These are phyloP conservation scores for Aspergillus pseudonomiae DNA, from an alignment of 2,329 filamentous ascomycete genomes.

Conservation along the genomic window DNA sequence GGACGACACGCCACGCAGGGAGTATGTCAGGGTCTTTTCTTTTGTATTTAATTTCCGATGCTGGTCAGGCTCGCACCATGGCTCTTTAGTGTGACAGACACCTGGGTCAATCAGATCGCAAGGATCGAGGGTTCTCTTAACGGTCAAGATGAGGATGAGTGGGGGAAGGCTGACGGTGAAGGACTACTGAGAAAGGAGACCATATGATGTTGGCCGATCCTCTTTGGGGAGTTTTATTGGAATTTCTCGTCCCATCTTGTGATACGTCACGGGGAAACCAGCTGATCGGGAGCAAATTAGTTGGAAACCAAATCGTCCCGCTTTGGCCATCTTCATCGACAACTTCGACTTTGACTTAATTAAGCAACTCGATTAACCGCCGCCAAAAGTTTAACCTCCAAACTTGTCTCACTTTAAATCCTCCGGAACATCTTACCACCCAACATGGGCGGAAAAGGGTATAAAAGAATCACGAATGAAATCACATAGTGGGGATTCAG, in stretches of 20 bases:
- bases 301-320: neutral
- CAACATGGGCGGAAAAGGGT: neutral
- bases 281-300: neutral
- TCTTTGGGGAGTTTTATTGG: neutral
- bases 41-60: neutral
- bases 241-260: neutral
- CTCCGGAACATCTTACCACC: neutral
- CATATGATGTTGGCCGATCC: neutral
- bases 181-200: no score
- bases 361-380: neutral
- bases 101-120: neutral
- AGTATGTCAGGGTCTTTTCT: neutral
- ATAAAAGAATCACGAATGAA: neutral
- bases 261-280: neutral
- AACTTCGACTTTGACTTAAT: neutral
- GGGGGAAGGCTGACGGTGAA: neutral
- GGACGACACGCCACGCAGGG: neutral
- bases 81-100: neutral
- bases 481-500: constrained; percentile 8
- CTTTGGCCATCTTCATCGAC: no score
- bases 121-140: neutral
- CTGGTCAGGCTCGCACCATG: neutral
- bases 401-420: constrained; percentile 1
- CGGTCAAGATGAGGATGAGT: neutral
- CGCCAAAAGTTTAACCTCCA: neutral